These are phyloP conservation scores for Solanum infundibuliforme DNA, from an alignment of 257 asterid species.

Conservation along the genomic window DNA sequence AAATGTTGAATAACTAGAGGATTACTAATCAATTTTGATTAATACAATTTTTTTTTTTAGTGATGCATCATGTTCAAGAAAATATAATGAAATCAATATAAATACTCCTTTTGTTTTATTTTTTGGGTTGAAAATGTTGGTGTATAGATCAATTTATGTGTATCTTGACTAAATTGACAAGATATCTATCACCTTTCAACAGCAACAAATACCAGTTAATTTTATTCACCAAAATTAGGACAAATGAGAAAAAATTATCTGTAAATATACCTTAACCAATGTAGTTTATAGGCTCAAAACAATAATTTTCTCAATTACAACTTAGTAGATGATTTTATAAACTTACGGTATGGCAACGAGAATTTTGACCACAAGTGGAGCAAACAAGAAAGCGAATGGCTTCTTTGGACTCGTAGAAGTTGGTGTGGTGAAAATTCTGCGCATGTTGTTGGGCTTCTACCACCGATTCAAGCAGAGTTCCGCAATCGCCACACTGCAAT, in stretches of 20 bases:
- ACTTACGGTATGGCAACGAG: constrained; percentile 72
- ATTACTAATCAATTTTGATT: background rate
- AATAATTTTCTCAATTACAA: background rate
- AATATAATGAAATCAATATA: background rate
- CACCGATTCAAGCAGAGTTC: constrained; percentile 63
- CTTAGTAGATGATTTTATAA: background rate
- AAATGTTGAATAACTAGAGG: background rate
- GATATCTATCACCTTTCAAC: background rate
- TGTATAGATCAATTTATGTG: background rate
- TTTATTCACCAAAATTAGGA: background rate
- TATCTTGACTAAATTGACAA: background rate
- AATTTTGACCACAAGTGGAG: constrained; percentile 63
- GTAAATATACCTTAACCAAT: background rate
- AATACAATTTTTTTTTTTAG: background rate
- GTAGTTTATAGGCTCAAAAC: background rate
- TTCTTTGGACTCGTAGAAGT: constrained; percentile 74
- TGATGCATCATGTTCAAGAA: background rate
- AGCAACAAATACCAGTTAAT: fast-evolving
- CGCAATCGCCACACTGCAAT: constrained; percentile 85
- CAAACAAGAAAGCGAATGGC: constrained; percentile 68
- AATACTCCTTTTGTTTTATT: background rate
- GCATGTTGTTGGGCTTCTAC: constrained; percentile 94
- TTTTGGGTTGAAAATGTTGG: background rate
- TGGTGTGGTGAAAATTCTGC: constrained; percentile 58
- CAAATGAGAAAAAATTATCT: background rate